phyloP scores from a whole-genome alignment of 202 grass and related monocot species.

The Setaria italica region DNA sequence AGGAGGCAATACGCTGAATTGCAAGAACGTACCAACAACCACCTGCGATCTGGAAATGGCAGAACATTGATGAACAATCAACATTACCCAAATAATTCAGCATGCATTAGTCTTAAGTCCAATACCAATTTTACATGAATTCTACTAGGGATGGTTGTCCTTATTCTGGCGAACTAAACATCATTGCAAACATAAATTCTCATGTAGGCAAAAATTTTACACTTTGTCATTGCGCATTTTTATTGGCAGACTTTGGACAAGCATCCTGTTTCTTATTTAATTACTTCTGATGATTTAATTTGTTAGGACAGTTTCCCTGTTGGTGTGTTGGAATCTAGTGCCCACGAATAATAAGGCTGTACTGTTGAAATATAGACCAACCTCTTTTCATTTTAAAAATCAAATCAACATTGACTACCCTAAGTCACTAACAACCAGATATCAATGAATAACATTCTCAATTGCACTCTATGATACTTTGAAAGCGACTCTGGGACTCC shows the following conservation, averaged over 20 bases:
- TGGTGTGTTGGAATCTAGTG: background rate
- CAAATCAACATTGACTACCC: background rate
- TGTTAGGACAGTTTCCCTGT: constrained; percentile 3
- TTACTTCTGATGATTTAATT: constrained; percentile 7
- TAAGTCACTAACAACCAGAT: constrained; percentile 20
- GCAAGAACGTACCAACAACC: constrained; percentile 98
- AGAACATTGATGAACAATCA: background rate
- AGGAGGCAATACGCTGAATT: constrained; percentile 86
- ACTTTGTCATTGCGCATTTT: background rate
- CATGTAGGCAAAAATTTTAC: background rate
- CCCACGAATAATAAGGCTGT: background rate
- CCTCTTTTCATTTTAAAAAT: background rate
- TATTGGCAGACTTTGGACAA: background rate
- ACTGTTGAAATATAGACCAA: background rate
- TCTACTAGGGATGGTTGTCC: background rate
- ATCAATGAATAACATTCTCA: constrained; percentile 15
- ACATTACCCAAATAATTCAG: background rate
- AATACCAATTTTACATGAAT: constrained; percentile 10
- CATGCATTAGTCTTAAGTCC: background rate
- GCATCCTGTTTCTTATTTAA: background rate
- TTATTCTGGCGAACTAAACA: background rate
- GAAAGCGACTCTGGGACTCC: background rate
- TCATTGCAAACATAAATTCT: background rate
- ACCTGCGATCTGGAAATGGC: constrained; percentile 76
- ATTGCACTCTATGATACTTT: background rate